phyloP scores from a whole-genome alignment of 2,329 filamentous ascomycete species.

The Purpureocillium takamizusanense region DNA sequence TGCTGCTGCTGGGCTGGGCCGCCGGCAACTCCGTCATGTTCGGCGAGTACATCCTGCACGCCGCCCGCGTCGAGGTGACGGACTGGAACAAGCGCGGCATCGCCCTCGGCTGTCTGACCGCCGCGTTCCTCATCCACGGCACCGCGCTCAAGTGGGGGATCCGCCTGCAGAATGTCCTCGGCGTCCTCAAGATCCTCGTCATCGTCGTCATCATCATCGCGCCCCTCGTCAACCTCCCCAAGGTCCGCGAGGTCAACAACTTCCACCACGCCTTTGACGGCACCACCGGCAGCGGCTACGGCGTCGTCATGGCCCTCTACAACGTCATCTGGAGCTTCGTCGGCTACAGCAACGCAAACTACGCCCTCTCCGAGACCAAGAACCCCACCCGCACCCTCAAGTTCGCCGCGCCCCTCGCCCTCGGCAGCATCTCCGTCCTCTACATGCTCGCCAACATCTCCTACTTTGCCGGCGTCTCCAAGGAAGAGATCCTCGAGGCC shows the following conservation, averaged over 20 bases:
- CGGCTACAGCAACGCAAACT: conserved; percentile 61
- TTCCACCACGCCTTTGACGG: conserved; percentile 56
- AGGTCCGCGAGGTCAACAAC: conserved; percentile 50
- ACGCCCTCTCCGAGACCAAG: conserved; percentile 55
- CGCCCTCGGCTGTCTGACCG: conserved; percentile 57
- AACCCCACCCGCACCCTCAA: conserved; percentile 57
- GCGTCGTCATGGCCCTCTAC: conserved; percentile 60
- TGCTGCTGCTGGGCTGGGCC: conserved; percentile 56
- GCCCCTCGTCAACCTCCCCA: conserved; percentile 51
- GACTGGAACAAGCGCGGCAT: conserved; percentile 61
- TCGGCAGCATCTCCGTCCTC: conserved; percentile 47
- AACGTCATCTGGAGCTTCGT: conserved; percentile 65
- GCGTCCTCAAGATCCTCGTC: conserved; percentile 56
- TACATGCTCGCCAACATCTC: conserved; percentile 62
- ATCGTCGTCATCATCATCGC: conserved; percentile 56
- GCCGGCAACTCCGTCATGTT: conserved; percentile 61
- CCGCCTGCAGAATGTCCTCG: conserved; percentile 57
- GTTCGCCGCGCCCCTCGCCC: conserved; percentile 53
- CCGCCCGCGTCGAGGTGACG: conserved; percentile 50
- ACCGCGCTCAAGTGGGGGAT: conserved; percentile 56
- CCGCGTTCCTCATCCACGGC: conserved; percentile 58
- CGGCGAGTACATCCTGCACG: conserved; percentile 61
- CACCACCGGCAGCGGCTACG: conserved; percentile 57
- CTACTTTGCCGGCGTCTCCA: conserved; percentile 52
- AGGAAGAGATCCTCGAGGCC: conserved; percentile 41